These are phyloP conservation scores for Nasturtium officinale DNA, from an alignment of 345 rosid species.

Conservation along the genomic window DNA sequence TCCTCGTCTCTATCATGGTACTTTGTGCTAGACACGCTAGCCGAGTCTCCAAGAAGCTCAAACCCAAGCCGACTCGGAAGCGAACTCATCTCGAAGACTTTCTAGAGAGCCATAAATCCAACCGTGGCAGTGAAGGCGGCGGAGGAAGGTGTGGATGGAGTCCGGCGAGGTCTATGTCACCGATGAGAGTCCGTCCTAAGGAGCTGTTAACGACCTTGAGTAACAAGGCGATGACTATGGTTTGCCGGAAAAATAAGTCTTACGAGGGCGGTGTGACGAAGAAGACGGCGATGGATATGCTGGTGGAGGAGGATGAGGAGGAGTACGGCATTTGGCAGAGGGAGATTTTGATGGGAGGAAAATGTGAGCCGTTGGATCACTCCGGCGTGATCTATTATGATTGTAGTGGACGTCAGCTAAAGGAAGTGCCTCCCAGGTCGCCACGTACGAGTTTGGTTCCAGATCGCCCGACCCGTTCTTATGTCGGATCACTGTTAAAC, in stretches of 20 bases:
- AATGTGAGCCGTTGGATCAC: constrained; percentile 87
- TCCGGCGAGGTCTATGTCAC: constrained; percentile 42
- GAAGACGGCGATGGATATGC: constrained; percentile 20
- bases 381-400: constrained; percentile 94
- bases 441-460: constrained; percentile 87
- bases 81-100: constrained; percentile 33
- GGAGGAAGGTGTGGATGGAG: constrained; percentile 40
- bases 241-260: constrained; percentile 44
- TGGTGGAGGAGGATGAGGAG: constrained; percentile 49
- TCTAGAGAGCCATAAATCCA: constrained; percentile 30
- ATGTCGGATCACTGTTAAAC: constrained; percentile 38
- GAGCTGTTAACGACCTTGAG: constrained; percentile 55
- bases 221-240: constrained; percentile 56
- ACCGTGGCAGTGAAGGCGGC: neutral
- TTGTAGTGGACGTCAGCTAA: constrained; percentile 57
- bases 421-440: constrained; percentile 67
- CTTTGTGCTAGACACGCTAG: constrained; percentile 61
- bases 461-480: constrained; percentile 31
- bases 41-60: constrained; percentile 55
- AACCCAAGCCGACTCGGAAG: constrained; percentile 31
- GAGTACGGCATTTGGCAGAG: constrained; percentile 92
- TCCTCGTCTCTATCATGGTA: constrained; percentile 55
- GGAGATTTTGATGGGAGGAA: constrained; percentile 89
- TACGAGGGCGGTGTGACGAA: constrained; percentile 26
- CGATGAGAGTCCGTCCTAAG: constrained; percentile 50